Evolutionary conservation across 805 yeast species (phyloP).

Genomic region (Candida schatavii): DNA sequence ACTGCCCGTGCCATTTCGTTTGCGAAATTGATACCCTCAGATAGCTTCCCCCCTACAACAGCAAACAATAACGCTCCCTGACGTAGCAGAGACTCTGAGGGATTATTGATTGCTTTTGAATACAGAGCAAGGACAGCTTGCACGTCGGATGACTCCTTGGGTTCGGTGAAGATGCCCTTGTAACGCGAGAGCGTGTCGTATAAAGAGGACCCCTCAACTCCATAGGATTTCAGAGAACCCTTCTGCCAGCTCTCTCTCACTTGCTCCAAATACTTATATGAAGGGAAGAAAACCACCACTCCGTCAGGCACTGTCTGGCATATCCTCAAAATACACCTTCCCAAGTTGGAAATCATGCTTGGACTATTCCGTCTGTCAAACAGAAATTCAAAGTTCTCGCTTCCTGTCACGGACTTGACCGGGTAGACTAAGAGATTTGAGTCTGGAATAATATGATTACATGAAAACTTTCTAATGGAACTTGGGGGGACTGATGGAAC

Average conservation of each 20-base stretch:
- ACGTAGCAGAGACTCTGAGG: slow-evolving; percentile 14
- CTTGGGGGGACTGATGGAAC: slow-evolving; percentile 50
- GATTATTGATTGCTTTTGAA: slow-evolving; percentile 32
- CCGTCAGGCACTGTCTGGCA: slow-evolving; percentile 61
- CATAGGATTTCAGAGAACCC: slow-evolving; percentile 8
- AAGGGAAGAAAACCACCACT: slow-evolving; percentile 78
- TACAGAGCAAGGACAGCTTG: slow-evolving; percentile 51
- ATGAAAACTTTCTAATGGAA: slow-evolving; percentile 54
- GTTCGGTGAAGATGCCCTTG: slow-evolving; percentile 59
- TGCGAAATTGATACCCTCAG: slow-evolving; percentile 91
- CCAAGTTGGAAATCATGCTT: slow-evolving; percentile 48
- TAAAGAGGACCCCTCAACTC: background rate
- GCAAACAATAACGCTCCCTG: slow-evolving; percentile 71
- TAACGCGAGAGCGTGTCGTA: slow-evolving; percentile 23
- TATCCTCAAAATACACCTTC: slow-evolving; percentile 44
- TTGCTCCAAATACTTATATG: slow-evolving; percentile 67
- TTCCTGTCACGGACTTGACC: slow-evolving; percentile 21
- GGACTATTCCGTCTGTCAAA: slow-evolving; percentile 56
- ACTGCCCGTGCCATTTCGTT: slow-evolving; percentile 87
- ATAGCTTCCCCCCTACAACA: slow-evolving; percentile 89
- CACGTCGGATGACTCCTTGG: slow-evolving; percentile 39
- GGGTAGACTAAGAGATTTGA: slow-evolving; percentile 63
- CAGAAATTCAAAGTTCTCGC: slow-evolving; percentile 56
- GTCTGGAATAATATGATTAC: slow-evolving; percentile 82
- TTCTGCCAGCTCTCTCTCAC: slow-evolving; percentile 53